Evolutionary conservation across 306 rosid genomes (phyloP).

Genomic region (Ziziphus jujuba): DNA sequence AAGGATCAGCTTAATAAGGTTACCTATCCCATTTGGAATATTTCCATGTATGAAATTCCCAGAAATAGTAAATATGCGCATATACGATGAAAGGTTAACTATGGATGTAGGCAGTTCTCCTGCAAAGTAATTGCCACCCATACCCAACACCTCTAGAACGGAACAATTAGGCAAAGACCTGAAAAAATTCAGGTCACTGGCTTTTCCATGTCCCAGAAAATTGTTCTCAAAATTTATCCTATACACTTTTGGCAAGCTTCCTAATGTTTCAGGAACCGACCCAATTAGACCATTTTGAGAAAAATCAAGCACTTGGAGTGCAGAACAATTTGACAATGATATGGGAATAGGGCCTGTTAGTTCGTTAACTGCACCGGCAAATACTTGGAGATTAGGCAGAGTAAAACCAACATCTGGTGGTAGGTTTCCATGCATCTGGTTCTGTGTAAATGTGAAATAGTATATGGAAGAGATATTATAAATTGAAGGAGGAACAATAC

Average conservation of each 20-base stretch:
- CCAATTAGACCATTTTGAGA: constrained; percentile 37
- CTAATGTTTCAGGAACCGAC: constrained; percentile 36
- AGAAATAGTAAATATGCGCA: too few relatives aligned
- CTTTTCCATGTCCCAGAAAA: constrained; percentile 32
- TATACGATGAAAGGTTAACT: too few relatives aligned
- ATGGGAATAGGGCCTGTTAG: constrained; percentile 43
- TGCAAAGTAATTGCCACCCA: too few relatives aligned
- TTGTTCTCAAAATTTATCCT: constrained; percentile 34
- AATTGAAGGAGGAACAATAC: constrained; percentile 38
- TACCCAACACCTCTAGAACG: constrained; percentile 15
- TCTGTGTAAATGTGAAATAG: constrained; percentile 31
- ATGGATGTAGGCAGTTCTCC: too few relatives aligned
- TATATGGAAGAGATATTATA: constrained; percentile 41
- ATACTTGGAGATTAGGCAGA: constrained; percentile 43
- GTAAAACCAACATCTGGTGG: constrained; percentile 45
- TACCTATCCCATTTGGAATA: too few relatives aligned
- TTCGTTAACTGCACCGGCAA: constrained; percentile 37
- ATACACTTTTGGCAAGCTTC: constrained; percentile 29
- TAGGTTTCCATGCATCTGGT: constrained; percentile 41
- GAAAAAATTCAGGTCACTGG: constrained; percentile 29
- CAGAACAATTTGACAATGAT: constrained; percentile 46
- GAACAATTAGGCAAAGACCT: constrained; percentile 35
- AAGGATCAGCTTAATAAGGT: too few relatives aligned
- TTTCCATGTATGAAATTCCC: too few relatives aligned
- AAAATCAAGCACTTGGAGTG: constrained; percentile 40